Evolutionary conservation across 805 yeast species (phyloP).

Genomic region (Ogataea methanolica): DNA sequence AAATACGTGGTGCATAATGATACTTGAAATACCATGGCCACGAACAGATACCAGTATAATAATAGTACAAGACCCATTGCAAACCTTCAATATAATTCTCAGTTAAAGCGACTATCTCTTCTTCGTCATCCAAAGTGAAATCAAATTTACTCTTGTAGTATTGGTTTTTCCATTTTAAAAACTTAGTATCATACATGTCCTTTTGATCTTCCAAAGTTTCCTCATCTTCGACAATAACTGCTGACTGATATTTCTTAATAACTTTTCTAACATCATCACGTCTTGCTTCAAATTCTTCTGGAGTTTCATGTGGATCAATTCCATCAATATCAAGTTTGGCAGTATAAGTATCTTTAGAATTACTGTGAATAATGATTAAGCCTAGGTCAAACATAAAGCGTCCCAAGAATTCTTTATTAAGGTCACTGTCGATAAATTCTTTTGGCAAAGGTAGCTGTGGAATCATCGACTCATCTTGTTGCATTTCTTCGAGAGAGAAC

Average conservation of each 20-base stretch:
- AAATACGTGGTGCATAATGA: conserved; percentile 92
- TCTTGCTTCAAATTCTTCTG: conserved; percentile 58
- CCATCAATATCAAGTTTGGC: conserved; percentile 72
- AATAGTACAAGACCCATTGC: conserved; percentile 94
- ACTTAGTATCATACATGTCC: conserved; percentile 66
- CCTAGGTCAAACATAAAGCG: conserved; percentile 64
- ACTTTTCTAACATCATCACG: conserved; percentile 45
- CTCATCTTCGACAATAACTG: conserved; percentile 59
- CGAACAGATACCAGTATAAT: conserved; percentile 85
- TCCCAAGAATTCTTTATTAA: conserved; percentile 57
- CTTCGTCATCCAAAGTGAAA: conserved; percentile 59
- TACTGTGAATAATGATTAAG: conserved; percentile 60
- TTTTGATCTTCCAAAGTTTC: conserved; percentile 47
- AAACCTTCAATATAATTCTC: conserved; percentile 88
- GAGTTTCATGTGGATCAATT: conserved; percentile 59
- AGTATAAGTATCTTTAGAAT: conserved; percentile 49
- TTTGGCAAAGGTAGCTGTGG: conserved; percentile 45
- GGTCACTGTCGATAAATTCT: conserved; percentile 38
- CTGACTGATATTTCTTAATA: conserved; percentile 61
- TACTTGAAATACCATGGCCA: conserved; percentile 94
- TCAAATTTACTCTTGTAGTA: conserved; percentile 81
- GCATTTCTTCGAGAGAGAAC: conserved; percentile 31
- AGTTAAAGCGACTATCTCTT: conserved; percentile 56
- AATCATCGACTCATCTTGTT: conserved; percentile 34
- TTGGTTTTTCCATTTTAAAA: conserved; percentile 76